phyloP scores from a whole-genome alignment of 2,329 filamentous ascomycete genomes.

The Trichoderma cornu-damae region DNA sequence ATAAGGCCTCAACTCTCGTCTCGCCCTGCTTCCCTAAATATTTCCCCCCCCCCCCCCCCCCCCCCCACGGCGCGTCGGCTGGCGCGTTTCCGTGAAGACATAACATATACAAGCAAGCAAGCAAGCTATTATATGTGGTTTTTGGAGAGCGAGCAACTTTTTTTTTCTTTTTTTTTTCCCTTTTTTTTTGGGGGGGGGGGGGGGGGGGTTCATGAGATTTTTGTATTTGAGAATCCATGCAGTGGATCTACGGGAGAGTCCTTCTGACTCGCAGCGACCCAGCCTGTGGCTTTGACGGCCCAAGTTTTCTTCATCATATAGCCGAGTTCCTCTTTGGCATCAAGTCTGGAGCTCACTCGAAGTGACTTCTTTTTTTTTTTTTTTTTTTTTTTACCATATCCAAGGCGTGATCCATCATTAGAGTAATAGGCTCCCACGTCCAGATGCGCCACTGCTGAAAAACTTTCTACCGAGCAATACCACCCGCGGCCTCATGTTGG shows the following conservation, averaged over 20 bases:
- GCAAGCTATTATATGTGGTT: no score
- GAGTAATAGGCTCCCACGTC: not conserved
- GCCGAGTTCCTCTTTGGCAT: no score
- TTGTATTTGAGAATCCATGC: not conserved
- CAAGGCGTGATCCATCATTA: not conserved
- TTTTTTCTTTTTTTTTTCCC: not conserved
- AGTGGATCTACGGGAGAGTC: conserved; percentile 3
- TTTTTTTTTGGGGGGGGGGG: no score
- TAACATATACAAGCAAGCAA: no score
- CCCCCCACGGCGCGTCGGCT: conserved; percentile 1
- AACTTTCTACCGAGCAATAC: not conserved
- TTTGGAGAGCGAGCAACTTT: not conserved
- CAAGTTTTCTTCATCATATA: no score
- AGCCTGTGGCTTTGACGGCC: not conserved
- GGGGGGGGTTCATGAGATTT: no score
- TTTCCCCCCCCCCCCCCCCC: no score
- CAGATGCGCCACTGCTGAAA: not conserved
- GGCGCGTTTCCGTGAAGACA: conserved; percentile 3
- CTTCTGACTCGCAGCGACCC: conserved; percentile 13
- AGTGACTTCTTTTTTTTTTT: no score
- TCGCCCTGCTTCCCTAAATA: conserved; percentile 7
- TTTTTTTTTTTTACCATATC: no score
- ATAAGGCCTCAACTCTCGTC: conserved; percentile 8
- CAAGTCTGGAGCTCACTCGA: not conserved
- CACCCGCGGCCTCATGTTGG: no score